phyloP scores from a whole-genome alignment of 306 rosid species.

The Sindora glabra region DNA sequence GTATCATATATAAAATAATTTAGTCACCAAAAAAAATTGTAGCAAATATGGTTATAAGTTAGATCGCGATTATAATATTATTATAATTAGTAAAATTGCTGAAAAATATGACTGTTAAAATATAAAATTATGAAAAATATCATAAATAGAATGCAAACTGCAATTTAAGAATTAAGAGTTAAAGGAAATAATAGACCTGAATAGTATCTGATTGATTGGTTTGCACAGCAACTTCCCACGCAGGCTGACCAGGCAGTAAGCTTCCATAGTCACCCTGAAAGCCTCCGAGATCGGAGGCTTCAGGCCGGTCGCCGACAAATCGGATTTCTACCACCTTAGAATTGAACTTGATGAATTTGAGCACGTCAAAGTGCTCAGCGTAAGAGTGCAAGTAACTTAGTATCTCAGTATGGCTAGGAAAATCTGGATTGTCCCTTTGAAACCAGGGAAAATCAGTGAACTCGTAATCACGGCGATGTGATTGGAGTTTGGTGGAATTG shows the following conservation, averaged over 20 bases:
- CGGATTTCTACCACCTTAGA: constrained; percentile 53
- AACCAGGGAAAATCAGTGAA: constrained; percentile 81
- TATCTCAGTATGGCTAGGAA: constrained; percentile 46
- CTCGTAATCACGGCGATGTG: constrained; percentile 54
- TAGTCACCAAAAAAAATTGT: no score
- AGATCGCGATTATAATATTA: no score
- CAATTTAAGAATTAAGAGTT: no score
- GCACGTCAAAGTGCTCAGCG: constrained; percentile 55
- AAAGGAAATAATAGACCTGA: constrained; percentile 41
- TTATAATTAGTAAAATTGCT: no score
- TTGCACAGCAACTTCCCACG: constrained; percentile 67
- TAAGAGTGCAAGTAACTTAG: constrained; percentile 48
- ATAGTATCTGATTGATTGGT: constrained; percentile 29
- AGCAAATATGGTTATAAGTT: no score
- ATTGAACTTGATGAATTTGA: constrained; percentile 48
- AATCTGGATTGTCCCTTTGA: constrained; percentile 31
- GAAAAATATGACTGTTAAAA: no score
- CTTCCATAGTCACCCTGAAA: no score
- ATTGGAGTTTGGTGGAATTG: constrained; percentile 63
- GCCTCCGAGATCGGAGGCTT: neutral
- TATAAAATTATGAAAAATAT: no score
- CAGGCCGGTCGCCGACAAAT: constrained; percentile 29
- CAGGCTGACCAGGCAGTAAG: constrained; percentile 34
- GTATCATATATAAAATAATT: no score
- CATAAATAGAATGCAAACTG: no score